Evolutionary conservation across 228 moss, liverwort and hornwort genomes (phyloP), one percentile per base, ranked within the genome.

Genomic region (Sphagnum fallax): DNA sequence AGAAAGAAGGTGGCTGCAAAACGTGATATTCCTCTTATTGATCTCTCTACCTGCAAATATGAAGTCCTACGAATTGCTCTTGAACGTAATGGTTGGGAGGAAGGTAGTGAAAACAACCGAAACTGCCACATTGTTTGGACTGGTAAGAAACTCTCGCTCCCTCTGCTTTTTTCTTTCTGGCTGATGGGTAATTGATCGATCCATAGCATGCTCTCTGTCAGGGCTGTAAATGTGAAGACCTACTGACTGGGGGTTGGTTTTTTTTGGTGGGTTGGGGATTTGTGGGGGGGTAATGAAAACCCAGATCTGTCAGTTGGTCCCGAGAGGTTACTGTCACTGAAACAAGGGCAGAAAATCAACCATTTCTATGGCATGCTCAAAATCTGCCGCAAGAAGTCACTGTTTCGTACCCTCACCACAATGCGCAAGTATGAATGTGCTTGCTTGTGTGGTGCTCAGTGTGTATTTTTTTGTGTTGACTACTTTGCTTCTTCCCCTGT

Each of bases 351-450:
- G 79, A 93, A 93, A 83, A 93, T 97, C n/a, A 97, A 97, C 72
- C 97, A 97, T 70, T 93, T 93, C 69, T 73, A 93, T 85, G 97
- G 93, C 50, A 97, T 97, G 97, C 93, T 97, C 72, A 75, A 83
- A 62, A 97, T 97, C 70, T 97, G 97, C 62, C 85, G 93, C 7
- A 97, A 97, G 51, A 93, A 90, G 70, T 88, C 91, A 8, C 80
- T 93, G 10, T 93, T 85, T 50, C 82, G 74, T 51, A 97, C 69
- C 63, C 69, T 97, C 15, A 82, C 88, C 48, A 87, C 81, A 53
- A 97, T 97, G 93, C 88, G 78, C 79, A 97, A 91, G 97, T 97
- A 83, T 68, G 77, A 52, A 65, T 51, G 32, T 32, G 32, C 32
- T 32, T 32, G 32, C 50, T 18, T 13, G 12, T 15, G 59, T 11